Conservation (phyloP, 73 alveolate species). For the Tetrahymena thermophila region DNA sequence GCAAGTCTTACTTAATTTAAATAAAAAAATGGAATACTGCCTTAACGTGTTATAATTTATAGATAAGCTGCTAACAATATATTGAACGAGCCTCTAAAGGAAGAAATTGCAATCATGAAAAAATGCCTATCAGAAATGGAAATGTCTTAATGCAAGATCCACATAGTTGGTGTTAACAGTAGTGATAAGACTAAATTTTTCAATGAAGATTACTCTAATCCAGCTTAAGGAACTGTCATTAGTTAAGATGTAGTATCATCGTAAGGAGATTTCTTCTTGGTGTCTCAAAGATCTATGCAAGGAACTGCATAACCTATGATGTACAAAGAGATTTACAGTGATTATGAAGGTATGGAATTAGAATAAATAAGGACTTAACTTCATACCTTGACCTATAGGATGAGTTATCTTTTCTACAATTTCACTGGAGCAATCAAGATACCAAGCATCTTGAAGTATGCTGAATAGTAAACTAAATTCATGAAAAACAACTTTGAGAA, state of each 20-base stretch:
- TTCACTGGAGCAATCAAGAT: constrained; percentile 74
- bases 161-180: neutral
- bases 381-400: constrained; percentile 54
- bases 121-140: neutral
- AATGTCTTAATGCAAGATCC: neutral
- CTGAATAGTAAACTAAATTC: constrained; percentile 61
- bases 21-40: neutral
- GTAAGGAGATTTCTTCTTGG: neutral
- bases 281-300: neutral
- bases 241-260: neutral
- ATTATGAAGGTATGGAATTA: constrained; percentile 36
- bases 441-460: constrained; percentile 81
- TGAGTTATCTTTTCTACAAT: constrained; percentile 73
- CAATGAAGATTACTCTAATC: neutral
- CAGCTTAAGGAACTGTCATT: neutral
- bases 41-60: neutral
- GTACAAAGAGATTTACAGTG: constrained; percentile 38
- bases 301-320: neutral
- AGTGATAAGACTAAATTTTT: neutral
- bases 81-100: neutral
- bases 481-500: constrained; percentile 42
- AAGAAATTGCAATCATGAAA: neutral
- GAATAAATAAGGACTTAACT: constrained; percentile 7
- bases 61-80: neutral
- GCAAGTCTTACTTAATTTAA: neutral